Conservation (phyloP, 495 filamentous ascomycete genomes). For the Cercophora scortea region DNA sequence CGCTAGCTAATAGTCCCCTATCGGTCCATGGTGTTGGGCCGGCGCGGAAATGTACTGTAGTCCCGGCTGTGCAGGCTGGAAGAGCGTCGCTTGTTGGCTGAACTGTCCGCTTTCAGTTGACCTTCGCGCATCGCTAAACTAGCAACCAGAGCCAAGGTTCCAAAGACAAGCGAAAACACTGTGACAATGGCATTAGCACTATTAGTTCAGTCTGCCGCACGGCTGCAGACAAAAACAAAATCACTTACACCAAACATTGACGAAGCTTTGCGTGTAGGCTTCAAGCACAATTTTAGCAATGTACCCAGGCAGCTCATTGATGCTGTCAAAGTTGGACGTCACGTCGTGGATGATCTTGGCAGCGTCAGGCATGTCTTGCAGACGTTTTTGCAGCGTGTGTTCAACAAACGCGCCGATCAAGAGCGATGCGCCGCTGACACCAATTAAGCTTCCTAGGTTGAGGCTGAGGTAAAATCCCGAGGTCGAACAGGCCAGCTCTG, state of each 20-base stretch:
- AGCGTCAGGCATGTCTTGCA: not conserved
- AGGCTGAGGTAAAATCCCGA: slow-evolving; percentile 9
- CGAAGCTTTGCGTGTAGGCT: slow-evolving; percentile 6
- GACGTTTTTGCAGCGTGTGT: not conserved
- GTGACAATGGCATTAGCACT: not conserved
- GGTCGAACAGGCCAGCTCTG: slow-evolving; percentile 4
- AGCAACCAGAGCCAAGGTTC: slow-evolving; percentile 2
- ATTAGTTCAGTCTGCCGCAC: not conserved
- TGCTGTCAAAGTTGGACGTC: slow-evolving; percentile 9
- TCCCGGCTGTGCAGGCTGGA: not conserved
- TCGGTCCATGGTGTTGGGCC: no score
- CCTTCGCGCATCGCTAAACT: slow-evolving; percentile 10
- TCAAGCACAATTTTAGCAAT: slow-evolving; percentile 1
- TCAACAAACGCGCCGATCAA: slow-evolving; percentile 5
- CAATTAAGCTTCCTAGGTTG: slow-evolving; percentile 7
- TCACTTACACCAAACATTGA: slow-evolving; percentile 9
- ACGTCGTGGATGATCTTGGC: slow-evolving; percentile 3
- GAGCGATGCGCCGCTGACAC: slow-evolving; percentile 1
- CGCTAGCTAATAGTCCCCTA: no score
- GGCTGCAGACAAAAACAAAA: not conserved
- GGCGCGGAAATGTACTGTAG: not conserved
- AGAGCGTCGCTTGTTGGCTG: no score
- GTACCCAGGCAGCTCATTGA: slow-evolving; percentile 4
- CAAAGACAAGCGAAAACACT: slow-evolving; percentile 4
- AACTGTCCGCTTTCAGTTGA: not conserved